Conservation (phyloP, 306 rosid species). For the Castanea sativa region DNA sequence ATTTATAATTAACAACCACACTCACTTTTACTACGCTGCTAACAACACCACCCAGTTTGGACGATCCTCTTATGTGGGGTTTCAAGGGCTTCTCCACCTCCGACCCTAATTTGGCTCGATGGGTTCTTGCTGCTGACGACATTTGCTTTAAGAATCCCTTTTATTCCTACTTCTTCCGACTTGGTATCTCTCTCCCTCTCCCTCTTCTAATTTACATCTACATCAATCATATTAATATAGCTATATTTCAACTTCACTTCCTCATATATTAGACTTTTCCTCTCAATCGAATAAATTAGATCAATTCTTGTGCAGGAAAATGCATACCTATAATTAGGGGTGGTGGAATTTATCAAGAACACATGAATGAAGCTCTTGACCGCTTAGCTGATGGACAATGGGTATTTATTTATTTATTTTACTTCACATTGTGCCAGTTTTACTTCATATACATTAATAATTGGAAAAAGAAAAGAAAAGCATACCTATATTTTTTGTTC, state of each 20-base stretch:
- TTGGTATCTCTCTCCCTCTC: constrained; percentile 39
- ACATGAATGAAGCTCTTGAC: constrained; percentile 86
- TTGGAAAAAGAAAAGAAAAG: background rate
- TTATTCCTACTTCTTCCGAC: constrained; percentile 62
- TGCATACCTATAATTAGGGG: constrained; percentile 94
- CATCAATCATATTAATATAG: too few relatives aligned
- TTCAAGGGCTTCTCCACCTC: constrained; percentile 70
- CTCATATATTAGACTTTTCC: too few relatives aligned
- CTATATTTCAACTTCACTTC: too few relatives aligned
- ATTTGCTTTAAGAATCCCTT: constrained; percentile 66
- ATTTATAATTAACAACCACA: too few relatives aligned
- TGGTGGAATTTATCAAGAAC: constrained; percentile 85
- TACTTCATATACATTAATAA: background rate
- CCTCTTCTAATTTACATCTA: too few relatives aligned
- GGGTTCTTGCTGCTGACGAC: constrained; percentile 90
- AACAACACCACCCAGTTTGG: constrained; percentile 35
- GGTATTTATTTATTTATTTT: constrained; percentile 39
- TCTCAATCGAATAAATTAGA: too few relatives aligned
- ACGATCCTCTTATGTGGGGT: constrained; percentile 90
- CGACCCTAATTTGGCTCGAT: constrained; percentile 52
- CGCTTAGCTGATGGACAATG: constrained; percentile 72
- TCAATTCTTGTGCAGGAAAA: constrained; percentile 53
- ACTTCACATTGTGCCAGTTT: constrained; percentile 15
- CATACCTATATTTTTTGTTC: background rate
- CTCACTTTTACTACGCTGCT: too few relatives aligned